These are phyloP conservation scores for Helicocarpus griseus DNA, from an alignment of 2,329 filamentous ascomycete genomes.

Conservation along the genomic window DNA sequence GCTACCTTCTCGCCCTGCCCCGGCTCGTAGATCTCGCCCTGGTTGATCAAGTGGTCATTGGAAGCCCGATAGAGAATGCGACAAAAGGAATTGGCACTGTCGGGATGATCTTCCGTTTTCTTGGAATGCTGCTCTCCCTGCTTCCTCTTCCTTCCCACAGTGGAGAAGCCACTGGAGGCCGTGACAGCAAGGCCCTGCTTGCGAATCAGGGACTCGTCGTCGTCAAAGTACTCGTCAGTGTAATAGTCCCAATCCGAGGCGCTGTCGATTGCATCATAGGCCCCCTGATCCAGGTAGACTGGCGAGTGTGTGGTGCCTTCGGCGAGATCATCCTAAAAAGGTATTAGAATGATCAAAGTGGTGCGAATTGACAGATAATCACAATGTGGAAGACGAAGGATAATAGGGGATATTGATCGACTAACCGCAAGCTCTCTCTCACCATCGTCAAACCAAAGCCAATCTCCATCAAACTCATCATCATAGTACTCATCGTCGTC, in stretches of 20 bases:
- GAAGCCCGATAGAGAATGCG: conserved; percentile 32
- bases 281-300: conserved; percentile 21
- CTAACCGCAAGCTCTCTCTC: conserved; percentile 8
- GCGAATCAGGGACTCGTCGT: conserved; percentile 8
- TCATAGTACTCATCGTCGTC: conserved; percentile 15
- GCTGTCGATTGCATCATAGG: conserved; percentile 19
- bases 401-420: neutral
- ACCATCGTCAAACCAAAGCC: conserved; percentile 9
- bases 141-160: neutral
- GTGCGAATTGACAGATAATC: no score
- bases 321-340: conserved; percentile 23
- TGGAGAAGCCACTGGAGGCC: neutral
- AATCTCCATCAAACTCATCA: conserved; percentile 11
- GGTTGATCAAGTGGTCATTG: conserved; percentile 16
- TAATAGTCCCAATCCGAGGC: conserved; percentile 23
- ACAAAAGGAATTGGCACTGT: conserved; percentile 24
- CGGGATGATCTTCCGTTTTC: neutral
- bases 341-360: no score
- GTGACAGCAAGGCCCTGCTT: neutral
- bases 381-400: no score
- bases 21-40: conserved; percentile 25
- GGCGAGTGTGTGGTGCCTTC: conserved; percentile 22
- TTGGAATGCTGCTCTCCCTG: neutral
- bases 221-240: conserved; percentile 19
- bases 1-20: conserved; percentile 34